Evolutionary conservation across 1,284 basidiomycete genomes (phyloP), one percentile per base, ranked within the genome.

Genomic region (Uromyces viciae-fabae): DNA sequence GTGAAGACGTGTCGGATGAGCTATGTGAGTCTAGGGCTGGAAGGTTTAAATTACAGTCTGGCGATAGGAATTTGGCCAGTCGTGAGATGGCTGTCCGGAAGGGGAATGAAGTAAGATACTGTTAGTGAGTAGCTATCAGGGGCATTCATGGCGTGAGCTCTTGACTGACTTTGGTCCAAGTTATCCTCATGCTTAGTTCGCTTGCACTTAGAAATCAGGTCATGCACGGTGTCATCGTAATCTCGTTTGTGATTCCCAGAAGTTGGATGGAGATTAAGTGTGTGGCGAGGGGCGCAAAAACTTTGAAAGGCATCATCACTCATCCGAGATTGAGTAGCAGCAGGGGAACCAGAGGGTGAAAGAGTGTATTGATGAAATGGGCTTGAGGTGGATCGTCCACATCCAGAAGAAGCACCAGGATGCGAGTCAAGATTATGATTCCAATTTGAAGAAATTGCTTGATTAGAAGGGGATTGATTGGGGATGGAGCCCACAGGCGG

Each of bases 1-100:
- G 52, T 17, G 76, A 79, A 8, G 76, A 79, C 9, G 54, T 56
- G 46, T 79, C 76, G 15, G 76, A 79, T 15, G 76, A 79, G 66
- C 38, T 79, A 36, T 71, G 76, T 28, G 60, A 68, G 31, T 79
- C 76, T 49, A 79, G 49, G 15, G 66, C 33, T 19, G 76, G 76
- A 49, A 79, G 76, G 49, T 71, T 56, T 25, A 58, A 15, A 71
- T 79, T 79, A 28, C 43, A 25, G 36, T 79, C 76, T 19, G 66
- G 46, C 4, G 46, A 54, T 60, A 79, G 52, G 33, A 79, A 71
- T 28, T 66, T 54, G 46, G 76, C 33, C 25, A 79, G 56, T 28
- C 66, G 76, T 11, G 52, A 49, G 40, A 79, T 58, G 31, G 66
- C 76, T 79, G 42, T 36, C 17, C 28, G 22, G 14, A 60, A 60